These are phyloP conservation scores for Lasiodiplodia sp. DNA, from an alignment of 2,329 filamentous ascomycete genomes.

Conservation along the genomic window DNA sequence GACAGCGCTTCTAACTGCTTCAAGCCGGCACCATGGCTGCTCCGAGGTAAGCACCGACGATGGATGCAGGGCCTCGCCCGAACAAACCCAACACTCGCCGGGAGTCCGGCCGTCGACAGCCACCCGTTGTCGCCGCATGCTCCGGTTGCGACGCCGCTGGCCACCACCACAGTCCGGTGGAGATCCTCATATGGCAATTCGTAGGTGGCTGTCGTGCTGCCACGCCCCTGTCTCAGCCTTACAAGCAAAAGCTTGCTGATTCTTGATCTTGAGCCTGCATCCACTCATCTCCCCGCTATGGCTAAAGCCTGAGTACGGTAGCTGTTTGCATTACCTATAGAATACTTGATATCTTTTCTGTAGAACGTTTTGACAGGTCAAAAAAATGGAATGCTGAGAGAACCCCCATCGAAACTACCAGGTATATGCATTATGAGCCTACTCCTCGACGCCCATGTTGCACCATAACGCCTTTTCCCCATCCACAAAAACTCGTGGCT, in stretches of 20 bases:
- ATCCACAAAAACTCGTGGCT: background rate
- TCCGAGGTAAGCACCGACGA: background rate
- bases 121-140: conserved; percentile 5
- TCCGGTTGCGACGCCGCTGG: conserved; percentile 12
- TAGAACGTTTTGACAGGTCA: background rate
- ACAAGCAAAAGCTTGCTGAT: conserved; percentile 10
- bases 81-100: background rate
- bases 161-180: background rate
- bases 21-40: background rate
- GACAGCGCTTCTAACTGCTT: conserved; percentile 5
- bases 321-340: background rate
- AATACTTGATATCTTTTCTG: background rate
- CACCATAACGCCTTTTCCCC: conserved; percentile 13
- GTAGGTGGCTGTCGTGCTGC: background rate
- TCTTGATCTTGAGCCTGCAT: background rate
- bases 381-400: background rate
- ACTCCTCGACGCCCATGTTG: background rate
- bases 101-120: background rate
- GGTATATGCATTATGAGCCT: conserved; percentile 12
- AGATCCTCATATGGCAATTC: background rate
- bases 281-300: conserved; percentile 4
- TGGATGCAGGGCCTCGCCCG: conserved; percentile 10
- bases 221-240: conserved; percentile 16
- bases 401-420: conserved; percentile 6
- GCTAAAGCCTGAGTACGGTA: background rate